Base-by-base conservation (phyloP, 805 yeast genomes). In the Saturnispora sekii region DNA sequence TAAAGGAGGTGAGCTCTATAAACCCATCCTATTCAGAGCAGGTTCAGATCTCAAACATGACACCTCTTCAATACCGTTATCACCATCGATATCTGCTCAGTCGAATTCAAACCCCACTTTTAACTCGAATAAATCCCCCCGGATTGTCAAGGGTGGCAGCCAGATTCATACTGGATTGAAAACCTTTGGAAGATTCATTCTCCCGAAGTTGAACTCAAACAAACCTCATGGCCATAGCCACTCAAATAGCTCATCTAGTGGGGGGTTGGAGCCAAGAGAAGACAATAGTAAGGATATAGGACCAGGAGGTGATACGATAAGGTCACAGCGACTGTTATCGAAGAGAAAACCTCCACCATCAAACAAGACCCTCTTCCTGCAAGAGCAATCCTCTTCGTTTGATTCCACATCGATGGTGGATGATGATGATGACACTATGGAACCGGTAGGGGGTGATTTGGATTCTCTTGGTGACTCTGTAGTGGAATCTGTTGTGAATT, bases 401-500 rank as follows among this genome's bases (percentile, higher is more conserved):
- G 26, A 21, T 21, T 21, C 26, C 26, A 5, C 26, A 6, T n/a
- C 12, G 41, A 28, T 38, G 34, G 30, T 16, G n/a, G 46, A 39
- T 35, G 33, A 29, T 5, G 16, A 35, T 15, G 36, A 26, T 7
- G 10, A 15, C 17, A 26, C 31, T 18, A 26, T 9, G n/a, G 28
- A 31, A 31, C 16, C 12, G 11, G 14, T 12, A 11, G 28, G 14
- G 10, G 12, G 14, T 36, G 39, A 17, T 1, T 14, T 34, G 37
- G 17, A 34, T 8, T 34, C 37, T 8, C 15, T 18, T 2, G 42
- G 37, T 16, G 43, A 34, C n/a, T 26, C 11, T 32, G 50, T 46
- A 21, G 43, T 45, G 30, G 50, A 54, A 40, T 41, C 45, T 9
- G 44, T 34, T 21, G 43, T 46, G 12, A 45, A 47, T 28, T 56